Conservation (phyloP, 352 stramenopile genomes). For the Globisporangium perplexum region DNA sequence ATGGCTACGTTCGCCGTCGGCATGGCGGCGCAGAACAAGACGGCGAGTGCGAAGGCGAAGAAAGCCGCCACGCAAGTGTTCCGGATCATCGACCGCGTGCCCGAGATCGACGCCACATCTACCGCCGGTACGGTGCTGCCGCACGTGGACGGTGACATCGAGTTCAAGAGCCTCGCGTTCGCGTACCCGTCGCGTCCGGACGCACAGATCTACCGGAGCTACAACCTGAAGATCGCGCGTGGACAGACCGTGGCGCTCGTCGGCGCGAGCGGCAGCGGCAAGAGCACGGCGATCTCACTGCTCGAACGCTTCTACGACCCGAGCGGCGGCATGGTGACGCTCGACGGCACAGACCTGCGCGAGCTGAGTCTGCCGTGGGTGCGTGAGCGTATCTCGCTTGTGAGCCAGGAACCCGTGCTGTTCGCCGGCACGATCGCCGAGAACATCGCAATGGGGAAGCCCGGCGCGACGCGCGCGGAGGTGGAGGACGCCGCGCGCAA, state of each 20-base stretch:
- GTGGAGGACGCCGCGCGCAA: constrained; percentile 31
- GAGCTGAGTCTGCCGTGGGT: constrained; percentile 62
- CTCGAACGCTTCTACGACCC: background rate
- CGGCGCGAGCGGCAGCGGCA: constrained; percentile 12
- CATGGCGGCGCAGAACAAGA: constrained; percentile 18
- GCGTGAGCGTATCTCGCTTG: constrained; percentile 72
- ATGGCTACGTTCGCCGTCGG: constrained; percentile 25
- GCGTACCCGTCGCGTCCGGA: constrained; percentile 42
- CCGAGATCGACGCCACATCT: constrained; percentile 10
- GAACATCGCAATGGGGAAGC: constrained; percentile 25
- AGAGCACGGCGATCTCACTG: background rate
- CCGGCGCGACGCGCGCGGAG: constrained; percentile 23
- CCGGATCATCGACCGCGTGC: constrained; percentile 37
- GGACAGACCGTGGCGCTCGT: constrained; percentile 53
- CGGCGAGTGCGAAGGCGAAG: constrained; percentile 25
- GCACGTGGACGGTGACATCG: constrained; percentile 40
- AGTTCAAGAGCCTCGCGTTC: constrained; percentile 76
- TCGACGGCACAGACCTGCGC: constrained; percentile 57
- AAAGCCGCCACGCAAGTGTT: constrained; percentile 29
- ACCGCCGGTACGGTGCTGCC: background rate
- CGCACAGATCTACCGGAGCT: constrained; percentile 27
- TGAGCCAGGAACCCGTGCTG: constrained; percentile 18
- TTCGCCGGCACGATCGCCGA: background rate
- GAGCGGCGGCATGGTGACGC: background rate
- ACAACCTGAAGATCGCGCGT: constrained; percentile 31